Percentiles rank a stretch among this genome's conserved stretches.
These are phyloP conservation scores for Cercospora citrullina DNA, from an alignment of 2,329 filamentous ascomycete genomes.

Conservation along the genomic window DNA sequence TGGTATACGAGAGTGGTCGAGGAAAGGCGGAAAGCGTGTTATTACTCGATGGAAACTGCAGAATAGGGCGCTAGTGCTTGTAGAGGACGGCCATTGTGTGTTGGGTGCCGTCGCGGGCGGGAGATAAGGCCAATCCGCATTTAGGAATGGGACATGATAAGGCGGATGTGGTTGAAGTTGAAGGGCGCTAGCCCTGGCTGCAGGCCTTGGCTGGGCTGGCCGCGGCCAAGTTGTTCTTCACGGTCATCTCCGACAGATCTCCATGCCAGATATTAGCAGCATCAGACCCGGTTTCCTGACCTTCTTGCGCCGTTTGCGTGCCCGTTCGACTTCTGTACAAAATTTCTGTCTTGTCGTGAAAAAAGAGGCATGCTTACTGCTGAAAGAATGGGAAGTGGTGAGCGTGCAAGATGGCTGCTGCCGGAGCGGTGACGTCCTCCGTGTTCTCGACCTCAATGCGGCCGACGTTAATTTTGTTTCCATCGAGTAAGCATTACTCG, in stretches of 20 bases:
- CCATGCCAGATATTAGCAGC: neutral
- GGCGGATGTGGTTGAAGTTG: conserved; percentile 5
- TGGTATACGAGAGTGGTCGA: neutral
- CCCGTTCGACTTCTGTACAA: neutral
- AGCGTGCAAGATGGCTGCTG: neutral
- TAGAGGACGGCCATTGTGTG: neutral
- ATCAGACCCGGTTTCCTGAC: neutral
- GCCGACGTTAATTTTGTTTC: conserved; percentile 13
- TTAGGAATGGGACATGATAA: conserved; percentile 7
- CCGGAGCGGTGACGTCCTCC: neutral
- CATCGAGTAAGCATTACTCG: conserved; percentile 30
- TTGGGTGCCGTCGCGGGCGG: neutral
- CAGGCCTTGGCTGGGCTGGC: conserved; percentile 2
- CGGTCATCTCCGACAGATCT: conserved; percentile 7
- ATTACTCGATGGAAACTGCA: conserved; percentile 30
- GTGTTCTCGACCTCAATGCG: neutral
- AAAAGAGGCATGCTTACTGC: neutral
- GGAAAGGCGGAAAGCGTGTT: neutral
- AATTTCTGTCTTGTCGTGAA: neutral
- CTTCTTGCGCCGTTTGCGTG: neutral
- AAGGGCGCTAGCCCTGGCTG: conserved; percentile 1
- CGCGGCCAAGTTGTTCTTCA: conserved; percentile 6
- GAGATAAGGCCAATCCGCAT: conserved; percentile 13
- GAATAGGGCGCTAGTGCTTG: conserved; percentile 8
- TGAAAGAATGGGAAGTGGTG: neutral